Evolutionary conservation across 2,329 filamentous ascomycete species (phyloP), one percentile per base, ranked within the genome.

Genomic region (Calonectria pauciramosa): DNA sequence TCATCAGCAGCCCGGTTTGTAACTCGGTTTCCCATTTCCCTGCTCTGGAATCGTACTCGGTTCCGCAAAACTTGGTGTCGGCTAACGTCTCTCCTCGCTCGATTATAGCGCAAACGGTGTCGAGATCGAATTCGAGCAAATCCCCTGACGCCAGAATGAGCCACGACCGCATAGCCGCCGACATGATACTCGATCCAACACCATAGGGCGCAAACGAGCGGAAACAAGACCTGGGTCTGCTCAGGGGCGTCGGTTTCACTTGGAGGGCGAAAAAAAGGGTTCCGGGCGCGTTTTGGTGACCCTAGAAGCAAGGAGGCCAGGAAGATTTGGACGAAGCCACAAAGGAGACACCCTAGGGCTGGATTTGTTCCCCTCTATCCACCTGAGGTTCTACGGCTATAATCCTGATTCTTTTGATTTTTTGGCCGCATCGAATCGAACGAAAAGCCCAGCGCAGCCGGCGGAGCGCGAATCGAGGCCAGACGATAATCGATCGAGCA

Each of bases 81-180:
- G 7, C 60, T 34, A 32, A 49, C 60, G n/a, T n/a, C 5, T 47
- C 20, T 47, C 8, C 16, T 11, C 26, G 10, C 26, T 14, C 23
- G 10, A n/a, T 6, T n/a, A 41, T 16, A 65, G 68, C 2, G 9
- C 34, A 13, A 47, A 56, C 34, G 9, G 26, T n/a, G 14, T 28
- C 59, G 20, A 51, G 28, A 23, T 28, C 68, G 18, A 49, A 38
- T 20, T 32, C 54, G 32, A 47, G 70, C 65, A 30, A 76, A 34
- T 34, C 70, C 60, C 67, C 56, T 66, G 78, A 59, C 38, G 11
- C 38, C 11, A 41, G 63, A 59, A 56, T 26, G 28, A 71, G 32
- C 32, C 23, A 44, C 68, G 59, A 65, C 44, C 38, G 26, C 30
- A 34, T 26, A 23, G 7, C 60, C 49, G 36, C 60, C 49, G 36